Evolutionary conservation across 192 early-diverging fungal species (phyloP), one percentile per base, ranked within the genome.

Genomic region (Coemansia sp.): DNA sequence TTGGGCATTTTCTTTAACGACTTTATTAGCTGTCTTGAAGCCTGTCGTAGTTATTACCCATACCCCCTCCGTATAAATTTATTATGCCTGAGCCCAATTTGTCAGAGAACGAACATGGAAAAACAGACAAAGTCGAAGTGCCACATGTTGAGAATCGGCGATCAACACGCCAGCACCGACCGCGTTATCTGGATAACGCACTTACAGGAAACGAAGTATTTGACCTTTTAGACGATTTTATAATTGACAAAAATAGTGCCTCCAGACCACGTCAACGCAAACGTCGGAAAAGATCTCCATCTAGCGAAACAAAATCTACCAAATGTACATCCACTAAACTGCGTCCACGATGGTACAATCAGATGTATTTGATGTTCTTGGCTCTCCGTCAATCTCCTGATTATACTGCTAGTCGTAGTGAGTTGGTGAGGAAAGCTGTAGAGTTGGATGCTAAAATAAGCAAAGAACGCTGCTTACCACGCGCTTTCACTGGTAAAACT

Each of bases 341-440:
- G 54, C 67, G 75, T 58, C 93, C 93, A 19, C 78, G 93, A n/a
- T 96, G 94, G 94, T 92, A 93, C 34, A 96, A 86, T 49, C 93
- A 95, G 62, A 87, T 88, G 25, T 94, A 93, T 67, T 73, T 96
- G 62, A 78, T 96, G 71, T 91, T 91, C 60, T 61, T 95, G 63
- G 90, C 91, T 5, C 74, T 96, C 21, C 79, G 89, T 7, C 84
- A 92, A 24, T 83, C 83, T 56, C 84, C 92, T 14, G 80, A 83
- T 18, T 67, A 85, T 27, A 89, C 85, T 3, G 75, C 93, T 24
- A 83, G 92, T 7, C 80, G 94, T 21, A 87, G 82, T 26, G 86
- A 89, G 23, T 67, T 96, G 23, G 91, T 96, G 19, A 76, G 82
- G 26, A 83, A 76, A 19, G 92, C 92, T 4, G 77, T 96, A 18